Evolutionary conservation across 2,329 filamentous ascomycete genomes (phyloP).

Genomic region (Mollisia scopiformis): DNA sequence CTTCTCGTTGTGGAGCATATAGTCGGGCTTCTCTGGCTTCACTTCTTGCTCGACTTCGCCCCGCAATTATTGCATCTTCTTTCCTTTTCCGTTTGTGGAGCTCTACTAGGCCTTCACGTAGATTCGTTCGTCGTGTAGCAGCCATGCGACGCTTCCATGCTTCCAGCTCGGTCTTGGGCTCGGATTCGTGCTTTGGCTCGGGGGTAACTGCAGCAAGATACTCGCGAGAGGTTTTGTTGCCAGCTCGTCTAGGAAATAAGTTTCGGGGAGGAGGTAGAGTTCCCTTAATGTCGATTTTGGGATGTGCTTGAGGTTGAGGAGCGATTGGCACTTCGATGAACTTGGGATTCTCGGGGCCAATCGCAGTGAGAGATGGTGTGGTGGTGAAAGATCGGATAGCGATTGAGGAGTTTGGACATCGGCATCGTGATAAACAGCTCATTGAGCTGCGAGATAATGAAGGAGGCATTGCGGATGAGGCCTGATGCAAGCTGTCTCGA

Average conservation of each 20-base stretch:
- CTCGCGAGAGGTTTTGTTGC: constrained; percentile 60
- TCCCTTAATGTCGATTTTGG: constrained; percentile 63
- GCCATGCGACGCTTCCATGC: constrained; percentile 77
- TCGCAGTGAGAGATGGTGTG: constrained; percentile 44
- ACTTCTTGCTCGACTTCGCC: constrained; percentile 51
- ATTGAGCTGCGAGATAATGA: constrained; percentile 31
- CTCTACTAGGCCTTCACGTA: constrained; percentile 70
- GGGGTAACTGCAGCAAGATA: constrained; percentile 67
- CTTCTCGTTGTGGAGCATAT: constrained; percentile 68
- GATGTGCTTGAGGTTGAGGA: constrained; percentile 59
- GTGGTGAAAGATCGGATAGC: constrained; percentile 48
- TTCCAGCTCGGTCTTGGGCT: constrained; percentile 33
- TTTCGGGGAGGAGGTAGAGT: constrained; percentile 81
- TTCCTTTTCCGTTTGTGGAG: constrained; percentile 68
- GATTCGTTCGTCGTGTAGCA: constrained; percentile 68
- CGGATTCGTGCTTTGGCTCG: constrained; percentile 43
- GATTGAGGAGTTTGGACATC: constrained; percentile 34
- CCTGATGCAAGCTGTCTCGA: constrained; percentile 8
- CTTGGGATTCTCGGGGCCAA: constrained; percentile 84
- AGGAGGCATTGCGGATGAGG: constrained; percentile 30
- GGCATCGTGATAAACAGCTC: constrained; percentile 35
- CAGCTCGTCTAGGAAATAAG: constrained; percentile 66
- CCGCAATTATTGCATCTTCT: constrained; percentile 40
- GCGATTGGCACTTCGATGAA: constrained; percentile 83
- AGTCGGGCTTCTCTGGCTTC: constrained; percentile 51